Conservation (phyloP, 2,329 filamentous ascomycete genomes). For the Polychaeton citri region DNA sequence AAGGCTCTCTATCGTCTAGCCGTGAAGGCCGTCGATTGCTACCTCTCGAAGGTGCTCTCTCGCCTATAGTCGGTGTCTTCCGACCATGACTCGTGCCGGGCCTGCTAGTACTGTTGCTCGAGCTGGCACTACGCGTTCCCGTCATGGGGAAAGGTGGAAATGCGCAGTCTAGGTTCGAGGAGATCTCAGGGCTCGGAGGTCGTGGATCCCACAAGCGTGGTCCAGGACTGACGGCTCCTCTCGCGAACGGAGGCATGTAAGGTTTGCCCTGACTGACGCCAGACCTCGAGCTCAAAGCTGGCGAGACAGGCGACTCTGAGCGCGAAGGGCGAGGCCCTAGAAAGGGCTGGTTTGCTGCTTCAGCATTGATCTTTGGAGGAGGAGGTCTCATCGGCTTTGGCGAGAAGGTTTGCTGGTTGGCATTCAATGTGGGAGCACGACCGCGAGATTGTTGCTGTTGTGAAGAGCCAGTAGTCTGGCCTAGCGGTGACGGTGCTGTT, state of each 20-base stretch:
- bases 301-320: slow-evolving; percentile 38
- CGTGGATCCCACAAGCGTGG: slow-evolving; percentile 17
- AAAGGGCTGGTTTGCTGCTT: slow-evolving; percentile 17
- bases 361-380: slow-evolving; percentile 17
- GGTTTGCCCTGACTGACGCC: slow-evolving; percentile 19
- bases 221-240: slow-evolving; percentile 18
- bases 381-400: slow-evolving; percentile 9
- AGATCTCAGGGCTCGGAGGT: slow-evolving; percentile 30
- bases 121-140: slow-evolving; percentile 1
- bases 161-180: slow-evolving; percentile 34
- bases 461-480: too few relatives aligned
- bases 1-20: slow-evolving; percentile 7
- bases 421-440: slow-evolving; percentile 5
- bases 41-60: neutral
- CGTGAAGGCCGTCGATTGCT: slow-evolving; percentile 13
- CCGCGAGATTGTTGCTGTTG: slow-evolving; percentile 5
- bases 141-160: slow-evolving; percentile 39
- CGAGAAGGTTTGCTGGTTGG: slow-evolving; percentile 17
- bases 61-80: slow-evolving; percentile 11
- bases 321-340: slow-evolving; percentile 29
- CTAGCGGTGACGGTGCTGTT: slow-evolving; percentile 9
- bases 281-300: slow-evolving; percentile 18
- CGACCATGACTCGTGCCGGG: slow-evolving; percentile 11
- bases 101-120: slow-evolving; percentile 14
- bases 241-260: slow-evolving; percentile 18